Evolutionary conservation across 352 stramenopile species (phyloP).

Genomic region (Phytophthora parvispora): DNA sequence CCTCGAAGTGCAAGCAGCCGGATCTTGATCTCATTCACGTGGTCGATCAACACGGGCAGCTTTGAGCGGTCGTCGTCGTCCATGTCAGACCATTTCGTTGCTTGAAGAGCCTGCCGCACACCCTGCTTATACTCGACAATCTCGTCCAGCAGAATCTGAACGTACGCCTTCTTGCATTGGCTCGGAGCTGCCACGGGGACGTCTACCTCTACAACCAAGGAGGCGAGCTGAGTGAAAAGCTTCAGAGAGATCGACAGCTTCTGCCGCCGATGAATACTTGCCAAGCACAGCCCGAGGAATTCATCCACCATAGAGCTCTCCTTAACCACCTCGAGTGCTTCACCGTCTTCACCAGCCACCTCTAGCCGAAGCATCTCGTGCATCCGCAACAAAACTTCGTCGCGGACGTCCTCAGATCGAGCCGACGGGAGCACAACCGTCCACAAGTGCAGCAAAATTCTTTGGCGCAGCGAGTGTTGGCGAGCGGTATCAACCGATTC

Average conservation of each 20-base stretch:
- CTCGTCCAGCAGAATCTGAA: conserved; percentile 34
- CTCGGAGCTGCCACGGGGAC: background rate
- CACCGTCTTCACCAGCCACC: conserved; percentile 7
- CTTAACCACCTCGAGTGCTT: background rate
- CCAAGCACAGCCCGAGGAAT: conserved; percentile 34
- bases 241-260: conserved; percentile 39
- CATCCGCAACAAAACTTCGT: conserved; percentile 47
- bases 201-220: conserved; percentile 33
- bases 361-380: conserved; percentile 44
- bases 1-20: conserved; percentile 69
- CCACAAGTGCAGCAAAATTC: conserved; percentile 61
- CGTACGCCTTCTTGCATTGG: conserved; percentile 2
- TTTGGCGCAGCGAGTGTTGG: conserved; percentile 26
- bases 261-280: conserved; percentile 30
- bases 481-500: background rate
- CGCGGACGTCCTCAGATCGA: conserved; percentile 29
- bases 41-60: conserved; percentile 22
- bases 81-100: conserved; percentile 9
- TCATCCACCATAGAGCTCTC: conserved; percentile 21
- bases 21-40: conserved; percentile 49
- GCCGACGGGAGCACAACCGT: conserved; percentile 21
- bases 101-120: conserved; percentile 6
- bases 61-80: conserved; percentile 10
- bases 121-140: conserved; percentile 35
- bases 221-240: conserved; percentile 44